Evolutionary conservation across 2,329 filamentous ascomycete genomes (phyloP), one percentile per base, ranked within the genome.

Genomic region (Microcyclospora tardicrescens): DNA sequence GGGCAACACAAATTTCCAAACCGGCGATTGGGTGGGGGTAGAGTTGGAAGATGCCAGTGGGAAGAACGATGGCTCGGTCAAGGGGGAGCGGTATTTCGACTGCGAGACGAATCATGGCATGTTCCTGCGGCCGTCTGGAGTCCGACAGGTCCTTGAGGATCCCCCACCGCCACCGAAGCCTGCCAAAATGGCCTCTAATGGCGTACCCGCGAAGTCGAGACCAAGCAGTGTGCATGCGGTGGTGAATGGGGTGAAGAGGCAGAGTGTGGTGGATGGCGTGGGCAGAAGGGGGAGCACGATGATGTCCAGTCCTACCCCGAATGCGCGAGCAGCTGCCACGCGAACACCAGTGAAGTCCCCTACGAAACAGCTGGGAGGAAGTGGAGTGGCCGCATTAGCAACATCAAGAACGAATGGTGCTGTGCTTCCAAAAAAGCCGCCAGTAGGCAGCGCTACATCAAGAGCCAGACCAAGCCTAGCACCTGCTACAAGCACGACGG

Each of bases 21-120:
- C 72, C 5, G 89, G 87, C 45, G 77, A 83, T 44, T 96, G 87
- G 85, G 70, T 95, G 42, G 89, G 89, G 47, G 75, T 96, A 43
- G 87, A 94, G 66, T 74, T 96, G 40, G 77, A 85, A 37, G 81
- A 84, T 34, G 69, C 79, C 38, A 75, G 73, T 14, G 89, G 91
- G 27, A 96, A 96, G 67, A 96, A 96, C 53, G 85, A 96, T 69
- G 89, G 89, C 47, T 81, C 82, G 39, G 84, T 96, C 34, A 76
- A 89, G 60, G 87, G 85, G 44, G 75, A 84, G 56, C 71, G 84
- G 14, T 96, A 96, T 59, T 96, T 94, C 52, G 77, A 87, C 36
- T 96, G 89, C 50, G 59, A 69, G 35, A 63, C 67, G 33, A 63
- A 72, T 57, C 61, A 79, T 73, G 75, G 84, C 69, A 91, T 98